These are phyloP conservation scores for Puccinia novopanici DNA, from an alignment of 1,284 basidiomycete species.

Conservation along the genomic window DNA sequence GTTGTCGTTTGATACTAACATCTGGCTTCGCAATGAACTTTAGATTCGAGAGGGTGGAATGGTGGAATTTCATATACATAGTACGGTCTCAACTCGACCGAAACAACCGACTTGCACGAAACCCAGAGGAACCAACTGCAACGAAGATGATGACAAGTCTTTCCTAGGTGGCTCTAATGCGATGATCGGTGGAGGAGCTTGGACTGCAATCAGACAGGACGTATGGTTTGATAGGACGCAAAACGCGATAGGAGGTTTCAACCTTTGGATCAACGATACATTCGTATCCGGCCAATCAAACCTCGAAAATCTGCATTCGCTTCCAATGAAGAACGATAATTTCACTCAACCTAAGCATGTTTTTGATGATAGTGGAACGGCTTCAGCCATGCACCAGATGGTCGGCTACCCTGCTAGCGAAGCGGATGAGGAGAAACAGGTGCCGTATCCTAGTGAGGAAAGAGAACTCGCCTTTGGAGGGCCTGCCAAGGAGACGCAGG, in stretches of 20 bases:
- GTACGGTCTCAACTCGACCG: not conserved
- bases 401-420: not conserved
- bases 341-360: not conserved
- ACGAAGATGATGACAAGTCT: not conserved
- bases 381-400: not conserved
- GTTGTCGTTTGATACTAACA: not conserved
- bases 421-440: not conserved
- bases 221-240: conserved; percentile 7
- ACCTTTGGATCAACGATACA: conserved; percentile 23
- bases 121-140: not conserved
- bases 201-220: conserved; percentile 12
- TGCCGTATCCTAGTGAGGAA: not conserved
- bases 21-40: not conserved
- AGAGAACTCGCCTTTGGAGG: not conserved
- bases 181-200: not conserved
- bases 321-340: not conserved
- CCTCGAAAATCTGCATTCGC: not conserved
- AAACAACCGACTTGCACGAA: not conserved
- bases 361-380: not conserved
- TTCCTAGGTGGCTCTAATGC: not conserved
- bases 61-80: conserved; percentile 2
- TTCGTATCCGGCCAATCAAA: conserved; percentile 11
- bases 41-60: conserved; percentile 17
- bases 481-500: not conserved
- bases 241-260: conserved; percentile 1